Evolutionary conservation across 768 basidiomycete genomes (phyloP).

Genomic region (Leccinum ochraceum): DNA sequence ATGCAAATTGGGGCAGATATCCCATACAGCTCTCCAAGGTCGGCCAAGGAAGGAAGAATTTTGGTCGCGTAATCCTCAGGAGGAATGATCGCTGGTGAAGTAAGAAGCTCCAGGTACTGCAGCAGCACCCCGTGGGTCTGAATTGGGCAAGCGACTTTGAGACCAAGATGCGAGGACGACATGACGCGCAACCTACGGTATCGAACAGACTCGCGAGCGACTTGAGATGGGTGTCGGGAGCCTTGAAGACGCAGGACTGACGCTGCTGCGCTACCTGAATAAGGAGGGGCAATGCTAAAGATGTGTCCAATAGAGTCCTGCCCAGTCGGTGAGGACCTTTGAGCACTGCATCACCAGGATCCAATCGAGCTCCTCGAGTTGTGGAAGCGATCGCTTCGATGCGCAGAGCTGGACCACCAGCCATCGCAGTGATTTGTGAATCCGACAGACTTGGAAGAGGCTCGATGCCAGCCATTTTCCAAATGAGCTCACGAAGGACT

Average conservation of each 20-base stretch:
- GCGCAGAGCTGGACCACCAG: constrained; percentile 83
- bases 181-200: constrained; percentile 56
- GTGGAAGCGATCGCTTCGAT: constrained; percentile 85
- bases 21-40: constrained; percentile 74
- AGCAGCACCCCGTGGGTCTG: constrained; percentile 91
- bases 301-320: constrained; percentile 63
- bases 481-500: constrained; percentile 89
- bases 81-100: constrained; percentile 64
- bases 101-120: constrained; percentile 90
- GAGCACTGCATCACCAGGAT: constrained; percentile 60
- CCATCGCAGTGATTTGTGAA: constrained; percentile 86
- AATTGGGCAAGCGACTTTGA: constrained; percentile 23
- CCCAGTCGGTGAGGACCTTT: constrained; percentile 72
- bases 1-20: constrained; percentile 88
- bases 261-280: constrained; percentile 92
- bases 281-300: constrained; percentile 83
- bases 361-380: constrained; percentile 72
- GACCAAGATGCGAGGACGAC: constrained; percentile 17
- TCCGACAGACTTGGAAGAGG: constrained; percentile 89
- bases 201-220: constrained; percentile 88
- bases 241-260: constrained; percentile 77
- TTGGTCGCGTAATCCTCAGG: constrained; percentile 72
- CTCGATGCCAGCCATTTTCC: constrained; percentile 94
- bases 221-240: constrained; percentile 77
- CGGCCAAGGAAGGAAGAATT: constrained; percentile 71